phyloP scores from a whole-genome alignment of 495 filamentous ascomycete genomes.

The Penicilliopsis zonata region DNA sequence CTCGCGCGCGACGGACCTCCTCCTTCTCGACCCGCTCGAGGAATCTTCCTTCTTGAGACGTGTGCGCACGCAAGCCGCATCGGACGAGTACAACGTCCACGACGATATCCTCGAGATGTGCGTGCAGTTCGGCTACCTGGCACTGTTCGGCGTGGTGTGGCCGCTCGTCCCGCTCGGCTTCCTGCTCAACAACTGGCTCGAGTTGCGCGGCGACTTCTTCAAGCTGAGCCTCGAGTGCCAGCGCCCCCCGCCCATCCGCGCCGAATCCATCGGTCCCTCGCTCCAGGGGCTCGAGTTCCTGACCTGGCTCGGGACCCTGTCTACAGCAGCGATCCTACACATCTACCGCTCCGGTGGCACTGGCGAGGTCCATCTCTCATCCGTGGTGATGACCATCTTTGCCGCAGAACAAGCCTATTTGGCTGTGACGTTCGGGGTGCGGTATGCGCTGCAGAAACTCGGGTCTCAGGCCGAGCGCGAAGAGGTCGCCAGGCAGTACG shows the following conservation, averaged over 20 bases:
- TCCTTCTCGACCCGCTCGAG: conserved; percentile 44
- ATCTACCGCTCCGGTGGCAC: conserved; percentile 59
- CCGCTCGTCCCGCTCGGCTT: conserved; percentile 79
- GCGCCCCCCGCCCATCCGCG: conserved; percentile 75
- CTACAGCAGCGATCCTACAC: conserved; percentile 73
- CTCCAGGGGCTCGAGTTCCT: conserved; percentile 75
- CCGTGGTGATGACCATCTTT: conserved; percentile 66
- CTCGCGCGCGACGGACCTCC: conserved; percentile 16
- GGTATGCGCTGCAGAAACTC: conserved; percentile 56
- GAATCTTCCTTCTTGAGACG: conserved; percentile 66
- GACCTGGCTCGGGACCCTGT: conserved; percentile 78
- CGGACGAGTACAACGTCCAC: conserved; percentile 70
- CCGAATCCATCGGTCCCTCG: conserved; percentile 91
- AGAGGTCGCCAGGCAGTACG: conserved; percentile 59
- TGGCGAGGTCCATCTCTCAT: conserved; percentile 54
- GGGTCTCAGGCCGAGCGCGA: conserved; percentile 67
- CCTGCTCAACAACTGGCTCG: conserved; percentile 89
- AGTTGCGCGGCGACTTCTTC: conserved; percentile 80
- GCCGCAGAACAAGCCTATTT: conserved; percentile 79
- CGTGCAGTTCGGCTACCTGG: conserved; percentile 57
- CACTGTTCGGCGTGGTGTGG: conserved; percentile 87
- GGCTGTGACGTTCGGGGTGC: conserved; percentile 50
- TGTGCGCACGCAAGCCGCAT: conserved; percentile 68
- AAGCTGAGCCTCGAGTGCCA: conserved; percentile 86
- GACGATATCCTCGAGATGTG: conserved; percentile 35